Conservation (phyloP, 2,329 filamentous ascomycete genomes). For the Colletotrichum karsti region DNA sequence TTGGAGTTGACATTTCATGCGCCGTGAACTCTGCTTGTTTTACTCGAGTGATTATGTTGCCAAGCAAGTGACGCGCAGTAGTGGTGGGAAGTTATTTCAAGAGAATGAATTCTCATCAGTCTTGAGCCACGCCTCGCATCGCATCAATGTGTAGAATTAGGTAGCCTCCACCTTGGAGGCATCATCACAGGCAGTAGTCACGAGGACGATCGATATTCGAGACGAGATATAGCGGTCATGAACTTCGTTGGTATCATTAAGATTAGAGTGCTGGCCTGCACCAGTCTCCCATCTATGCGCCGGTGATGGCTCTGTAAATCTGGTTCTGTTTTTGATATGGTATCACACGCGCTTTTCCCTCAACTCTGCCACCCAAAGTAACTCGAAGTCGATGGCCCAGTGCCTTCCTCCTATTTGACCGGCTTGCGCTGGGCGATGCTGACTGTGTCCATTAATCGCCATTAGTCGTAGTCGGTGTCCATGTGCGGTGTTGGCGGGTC, state of each 20-base stretch:
- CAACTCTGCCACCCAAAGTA: neutral
- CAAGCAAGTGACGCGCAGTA: too few species aligned
- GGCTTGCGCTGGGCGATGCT: too few species aligned
- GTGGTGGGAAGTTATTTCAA: neutral
- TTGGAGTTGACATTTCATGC: neutral
- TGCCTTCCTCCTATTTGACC: too few species aligned
- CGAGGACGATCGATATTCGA: too few species aligned
- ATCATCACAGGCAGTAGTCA: too few species aligned
- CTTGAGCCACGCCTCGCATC: too few species aligned
- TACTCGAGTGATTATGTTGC: neutral
- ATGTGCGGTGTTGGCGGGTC: constrained; percentile 19
- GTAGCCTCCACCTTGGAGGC: too few species aligned
- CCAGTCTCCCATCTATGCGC: constrained; percentile 11
- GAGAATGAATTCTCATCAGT: neutral
- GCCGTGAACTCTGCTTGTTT: neutral
- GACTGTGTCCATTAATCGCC: neutral
- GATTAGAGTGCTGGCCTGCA: neutral
- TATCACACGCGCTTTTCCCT: neutral
- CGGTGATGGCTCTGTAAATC: neutral
- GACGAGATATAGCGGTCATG: neutral
- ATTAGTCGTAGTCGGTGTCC: constrained; percentile 11
- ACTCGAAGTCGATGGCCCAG: neutral
- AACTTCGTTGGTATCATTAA: constrained; percentile 23
- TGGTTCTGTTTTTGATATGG: neutral
- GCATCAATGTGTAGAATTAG: too few species aligned